Evolutionary conservation across 352 stramenopile species (phyloP).

Genomic region (Phytophthora pistaciae): DNA sequence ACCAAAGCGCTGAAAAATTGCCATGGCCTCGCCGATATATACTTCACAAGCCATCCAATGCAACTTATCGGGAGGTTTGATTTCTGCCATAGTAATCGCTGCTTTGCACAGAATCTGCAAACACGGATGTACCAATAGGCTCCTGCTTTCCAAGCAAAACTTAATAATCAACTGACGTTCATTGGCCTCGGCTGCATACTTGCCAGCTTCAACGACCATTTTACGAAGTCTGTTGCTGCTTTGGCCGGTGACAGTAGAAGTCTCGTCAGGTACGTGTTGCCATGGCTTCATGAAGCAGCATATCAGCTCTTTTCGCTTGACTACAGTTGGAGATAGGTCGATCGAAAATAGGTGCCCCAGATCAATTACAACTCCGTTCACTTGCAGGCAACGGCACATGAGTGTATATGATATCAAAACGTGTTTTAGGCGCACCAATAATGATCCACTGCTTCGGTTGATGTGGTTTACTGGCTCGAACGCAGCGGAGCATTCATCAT

Average conservation of each 20-base stretch:
- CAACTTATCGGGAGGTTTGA: constrained; percentile 8
- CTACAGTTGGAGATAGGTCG: background rate
- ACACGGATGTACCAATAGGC: constrained; percentile 10
- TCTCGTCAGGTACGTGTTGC: background rate
- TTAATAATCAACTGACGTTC: constrained; percentile 11
- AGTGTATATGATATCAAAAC: constrained; percentile 35
- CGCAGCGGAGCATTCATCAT: constrained; percentile 6
- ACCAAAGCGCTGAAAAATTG: constrained; percentile 33
- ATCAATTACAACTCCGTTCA: constrained; percentile 33
- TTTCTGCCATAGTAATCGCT: background rate
- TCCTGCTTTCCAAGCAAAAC: constrained; percentile 23
- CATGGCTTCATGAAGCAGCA: constrained; percentile 30
- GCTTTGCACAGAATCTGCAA: constrained; percentile 23
- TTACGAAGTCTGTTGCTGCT: background rate
- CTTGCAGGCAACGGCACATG: constrained; percentile 26
- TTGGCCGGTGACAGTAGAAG: background rate
- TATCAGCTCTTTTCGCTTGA: constrained; percentile 25
- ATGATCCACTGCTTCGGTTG: background rate
- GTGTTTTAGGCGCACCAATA: constrained; percentile 19
- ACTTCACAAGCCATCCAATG: constrained; percentile 37
- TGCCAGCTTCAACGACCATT: constrained; percentile 2
- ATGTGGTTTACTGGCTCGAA: background rate
- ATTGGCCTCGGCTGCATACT: constrained; percentile 5
- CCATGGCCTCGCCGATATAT: constrained; percentile 39
- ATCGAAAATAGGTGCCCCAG: constrained; percentile 28